Evolutionary conservation across 2,329 filamentous ascomycete genomes (phyloP), one percentile per base, ranked within the genome.

Genomic region (Bipolaris sorokiniana): DNA sequence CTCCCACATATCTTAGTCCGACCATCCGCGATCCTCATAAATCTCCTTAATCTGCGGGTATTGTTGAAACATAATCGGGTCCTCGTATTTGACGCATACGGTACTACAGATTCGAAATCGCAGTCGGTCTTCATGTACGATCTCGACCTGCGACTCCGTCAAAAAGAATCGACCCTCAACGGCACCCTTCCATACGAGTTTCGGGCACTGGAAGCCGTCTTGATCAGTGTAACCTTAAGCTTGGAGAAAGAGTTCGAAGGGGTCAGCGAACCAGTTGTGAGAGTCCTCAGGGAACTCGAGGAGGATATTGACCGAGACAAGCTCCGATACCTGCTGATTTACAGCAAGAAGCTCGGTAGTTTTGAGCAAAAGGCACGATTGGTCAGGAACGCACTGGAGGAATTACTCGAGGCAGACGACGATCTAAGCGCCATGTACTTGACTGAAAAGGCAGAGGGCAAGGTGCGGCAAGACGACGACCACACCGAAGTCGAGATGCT

Each of bases 81-180:
- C 6, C 86, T 99, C 22, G 88, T 99, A 5, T 98, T 99, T 74
- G 95, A 98, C 71, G 91, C 95, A 13, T 98, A 97, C 77, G 95
- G 95, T 28, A 95, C 92, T 38, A 93, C 92, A 58, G 92, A 96
- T 66, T 96, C 92, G 0, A 97, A 97, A 71, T 92, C 94, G 31
- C 95, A 98, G 76, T 97, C 92, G 3, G 87, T 95, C 13, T 99
- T 99, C 79, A 96, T 99, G 87, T 97, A 98, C 78, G 95, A 98
- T 72, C 81, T 99, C 18, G 92, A 98, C 76, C 91, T 91, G 11
- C 97, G 96, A 74, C 82, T 99, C 42, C 89, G 91, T 62, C 92
- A 97, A 72, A 94, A 92, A 75, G 83, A 87, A 57, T 73, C 80
- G 2, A 80, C 83, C 2, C 71, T 75, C 20, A 77, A 73, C 22